Base-by-base conservation (phyloP, 192 early-diverging fungal species). In the Rhizophagus clarus region DNA sequence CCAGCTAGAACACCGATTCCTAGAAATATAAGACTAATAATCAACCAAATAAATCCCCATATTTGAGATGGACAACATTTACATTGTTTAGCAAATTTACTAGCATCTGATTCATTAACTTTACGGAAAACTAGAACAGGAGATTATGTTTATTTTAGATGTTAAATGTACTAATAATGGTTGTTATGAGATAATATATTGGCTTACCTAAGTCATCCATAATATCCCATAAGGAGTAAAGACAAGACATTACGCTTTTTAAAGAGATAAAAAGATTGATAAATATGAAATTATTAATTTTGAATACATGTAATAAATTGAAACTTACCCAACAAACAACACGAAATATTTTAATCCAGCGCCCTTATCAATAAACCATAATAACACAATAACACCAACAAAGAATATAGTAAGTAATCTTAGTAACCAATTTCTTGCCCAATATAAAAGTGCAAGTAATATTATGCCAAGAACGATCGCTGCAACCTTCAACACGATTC, bases 161-260 rank as follows among this genome's bases (percentile, higher is more conserved):
- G 34, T 60, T 56, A 8, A 28, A 47, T 5, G 20, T 69, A 72
- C 12, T 74, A 29, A 69, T 29, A 12, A 3, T 9, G 3, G 32
- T 15, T 62, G 32, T n/a, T 61, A 34, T 60, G 28, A 24, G n/a
- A 28, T 32, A 63, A 76, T 68, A 29, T 11, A 62, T 14, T 20
- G 10, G 82, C 22, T 28, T 71, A 79, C 77, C 68, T 40, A 79
- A 71, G 87, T 98, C 97, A 61, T 99, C 98, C 69, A 98, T 83
- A 83, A 98, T 98, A 85, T 99, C 98, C 93, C 96, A 96, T 32
- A 97, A 88, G 69, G 93, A 92, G 82, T 99, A 99, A 40, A 97
- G 87, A 31, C 94, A 92, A 4, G 91, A 93, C 98, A 99, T 99
- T 20, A 95, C 93, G 42, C 96, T 94, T 83, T 49, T 45, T 73